Evolutionary conservation across 1,139 yeast species (phyloP), one percentile per base, ranked within the genome.

Genomic region (Candida pseudoviswanathii): DNA sequence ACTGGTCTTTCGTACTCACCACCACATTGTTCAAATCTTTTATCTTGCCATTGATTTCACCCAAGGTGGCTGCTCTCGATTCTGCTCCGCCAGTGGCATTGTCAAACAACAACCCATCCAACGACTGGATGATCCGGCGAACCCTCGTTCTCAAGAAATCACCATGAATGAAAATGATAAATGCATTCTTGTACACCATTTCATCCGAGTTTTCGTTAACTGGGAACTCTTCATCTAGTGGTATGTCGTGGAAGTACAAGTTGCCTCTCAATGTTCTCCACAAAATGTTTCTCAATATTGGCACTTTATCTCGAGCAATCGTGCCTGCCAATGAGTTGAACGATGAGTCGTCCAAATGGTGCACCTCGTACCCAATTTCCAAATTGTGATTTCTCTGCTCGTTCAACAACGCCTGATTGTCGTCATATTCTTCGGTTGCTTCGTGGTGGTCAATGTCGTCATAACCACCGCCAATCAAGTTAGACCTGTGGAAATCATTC

Each of bases 111-210:
- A 78, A 75, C 1, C 97, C 97, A 58, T 89, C 97, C 52, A 94
- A 74, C 0, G 97, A 86, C 58, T 85, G 92, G 31, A 94, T 84
- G 52, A 94, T 87, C 59, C 82, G 84, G 53, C 80, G 80, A 47
- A 92, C 89, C 59, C 90, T 81, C 49, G 75, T 67, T 48, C 85
- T 75, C 53, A 92, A 78, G 48, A 82, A 74, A 44, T 83, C 84
- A 54, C 99, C 99, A 64, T 94, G 99, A 33, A 96, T 86, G 65
- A 89, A 91, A 11, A 91, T 84, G 47, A 94, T 82, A 62, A 92
- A 91, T 5, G 88, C 89, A 59, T 82, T 86, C 65, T 89, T 89
- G 48, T 72, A 76, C n/a, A 81, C 74, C 30, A 68, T 65, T 46
- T 76, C 78, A 49, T 80, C 74, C 49, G 75, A 73, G 25, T 77